Evolutionary conservation across 805 yeast genomes (phyloP), one percentile per base, ranked within the genome.

Genomic region (Myxozyma udenii): DNA sequence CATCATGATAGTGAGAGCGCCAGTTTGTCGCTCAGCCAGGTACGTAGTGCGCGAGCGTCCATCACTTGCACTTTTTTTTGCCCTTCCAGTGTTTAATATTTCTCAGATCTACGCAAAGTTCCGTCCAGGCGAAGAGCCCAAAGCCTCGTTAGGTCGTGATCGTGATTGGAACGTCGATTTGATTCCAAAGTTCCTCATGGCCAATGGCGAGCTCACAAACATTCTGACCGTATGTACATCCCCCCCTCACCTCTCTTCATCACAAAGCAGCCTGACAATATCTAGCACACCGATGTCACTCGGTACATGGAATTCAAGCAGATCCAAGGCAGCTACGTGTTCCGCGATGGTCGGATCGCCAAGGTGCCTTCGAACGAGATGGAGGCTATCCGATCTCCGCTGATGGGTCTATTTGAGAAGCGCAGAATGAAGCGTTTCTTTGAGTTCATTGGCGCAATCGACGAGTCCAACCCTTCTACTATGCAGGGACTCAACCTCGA

Each of bases 111-210:
- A 87, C 74, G 71, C 77, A 61, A 90, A 90, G 72, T 90, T 89
- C 77, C 87, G 89, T 67, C 96, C 96, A 28, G 74, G 79, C 45
- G 78, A 79, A 61, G 84, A 87, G 37, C 85, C 83, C 55, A 64
- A 64, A 14, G 76, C 75, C 19, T 77, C 80, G 57, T 78, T 83
- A 57, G 98, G 98, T 46, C 82, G 95, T 65, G 95, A 88, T 66
- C 80, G 98, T 59, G 98, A 93, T 69, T 93, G 98, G 97, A 89
- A 95, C 71, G 93, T 93, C 46, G 98, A 93, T 68, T 77, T 93
- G 71, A 88, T 93, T 65, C 98, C 98, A 40, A 93, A 93, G 72
- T 90, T 93, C 63, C 75, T 93, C 62, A 93, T 93, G 98, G 90
- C 97, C 49, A 87, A 89, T 66, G 98, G 98, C 38, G 98, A 91